phyloP scores from a whole-genome alignment of 768 basidiomycete species.

The Tephrocybe sp. region DNA sequence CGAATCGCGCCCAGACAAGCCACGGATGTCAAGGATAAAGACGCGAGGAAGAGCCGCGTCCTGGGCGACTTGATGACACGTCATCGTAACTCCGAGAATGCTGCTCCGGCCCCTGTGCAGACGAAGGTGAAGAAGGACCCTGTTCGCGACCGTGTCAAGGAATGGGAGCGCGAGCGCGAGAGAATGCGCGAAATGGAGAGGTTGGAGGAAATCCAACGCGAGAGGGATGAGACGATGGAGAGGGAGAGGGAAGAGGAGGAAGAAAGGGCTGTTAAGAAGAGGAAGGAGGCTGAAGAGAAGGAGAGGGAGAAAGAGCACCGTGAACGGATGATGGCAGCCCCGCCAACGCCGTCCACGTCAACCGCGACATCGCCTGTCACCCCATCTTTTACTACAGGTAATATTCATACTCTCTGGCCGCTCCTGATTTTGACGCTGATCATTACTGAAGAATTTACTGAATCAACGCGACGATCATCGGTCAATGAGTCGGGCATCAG shows the following conservation, averaged over 20 bases:
- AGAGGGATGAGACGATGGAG: slow-evolving; percentile 44
- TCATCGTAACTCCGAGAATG: slow-evolving; percentile 24
- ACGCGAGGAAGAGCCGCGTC: slow-evolving; percentile 28
- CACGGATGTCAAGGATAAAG: slow-evolving; percentile 15
- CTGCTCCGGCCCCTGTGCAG: slow-evolving; percentile 1
- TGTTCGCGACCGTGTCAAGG: slow-evolving; percentile 62
- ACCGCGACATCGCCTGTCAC: slow-evolving; percentile 8
- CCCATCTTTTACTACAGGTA: slow-evolving; percentile 18
- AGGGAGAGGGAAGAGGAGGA: slow-evolving; percentile 33
- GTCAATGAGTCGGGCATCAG: slow-evolving; percentile 31
- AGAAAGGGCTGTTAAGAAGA: slow-evolving; percentile 19
- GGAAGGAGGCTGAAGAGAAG: slow-evolving; percentile 28
- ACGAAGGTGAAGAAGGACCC: slow-evolving; percentile 37
- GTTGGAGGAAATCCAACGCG: slow-evolving; percentile 56
- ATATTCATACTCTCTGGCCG: neutral
- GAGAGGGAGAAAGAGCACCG: slow-evolving; percentile 29
- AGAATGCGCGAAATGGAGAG: slow-evolving; percentile 68
- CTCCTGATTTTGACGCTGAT: neutral
- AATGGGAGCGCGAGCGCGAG: slow-evolving; percentile 76
- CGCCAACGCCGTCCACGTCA: neutral
- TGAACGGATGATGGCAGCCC: slow-evolving; percentile 22
- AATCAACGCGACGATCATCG: slow-evolving; percentile 9
- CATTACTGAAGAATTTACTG: slow-evolving; percentile 4
- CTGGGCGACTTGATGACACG: slow-evolving; percentile 40
- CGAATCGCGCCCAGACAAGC: slow-evolving; percentile 11